Evolutionary conservation across 345 rosid species (phyloP).

Genomic region (Gossypium anomalum): DNA sequence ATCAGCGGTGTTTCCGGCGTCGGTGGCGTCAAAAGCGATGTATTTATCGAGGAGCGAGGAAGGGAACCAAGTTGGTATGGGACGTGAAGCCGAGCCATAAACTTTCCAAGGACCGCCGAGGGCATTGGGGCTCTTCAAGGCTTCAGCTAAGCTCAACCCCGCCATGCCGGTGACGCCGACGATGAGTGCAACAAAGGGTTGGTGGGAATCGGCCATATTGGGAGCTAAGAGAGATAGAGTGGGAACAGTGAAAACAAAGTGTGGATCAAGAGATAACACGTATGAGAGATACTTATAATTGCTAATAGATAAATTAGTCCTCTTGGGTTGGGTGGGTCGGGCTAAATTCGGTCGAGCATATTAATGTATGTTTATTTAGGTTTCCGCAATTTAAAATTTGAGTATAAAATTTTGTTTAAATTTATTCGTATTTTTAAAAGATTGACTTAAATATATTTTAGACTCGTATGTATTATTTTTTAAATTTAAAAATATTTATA

Average conservation of each 20-base stretch:
- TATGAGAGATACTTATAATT: too few relatives aligned
- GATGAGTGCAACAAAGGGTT: neutral
- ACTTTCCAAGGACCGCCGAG: slow-evolving; percentile 32
- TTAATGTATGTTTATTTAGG: too few relatives aligned
- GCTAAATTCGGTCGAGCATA: too few relatives aligned
- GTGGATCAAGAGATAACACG: too few relatives aligned
- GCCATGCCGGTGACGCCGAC: slow-evolving; percentile 45
- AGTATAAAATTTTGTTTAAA: too few relatives aligned
- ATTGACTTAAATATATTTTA: too few relatives aligned
- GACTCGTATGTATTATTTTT: too few relatives aligned
- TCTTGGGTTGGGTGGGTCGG: too few relatives aligned
- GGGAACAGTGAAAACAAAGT: neutral
- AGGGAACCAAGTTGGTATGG: slow-evolving; percentile 34
- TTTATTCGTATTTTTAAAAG: too few relatives aligned
- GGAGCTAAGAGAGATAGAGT: neutral
- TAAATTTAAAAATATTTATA: too few relatives aligned
- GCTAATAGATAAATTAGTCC: too few relatives aligned
- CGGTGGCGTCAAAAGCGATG: slow-evolving; percentile 25
- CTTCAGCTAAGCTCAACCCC: slow-evolving; percentile 34
- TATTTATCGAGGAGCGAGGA: slow-evolving; percentile 15
- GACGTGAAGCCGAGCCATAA: slow-evolving; percentile 27
- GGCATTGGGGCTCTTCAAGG: slow-evolving; percentile 25
- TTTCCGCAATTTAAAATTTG: too few relatives aligned
- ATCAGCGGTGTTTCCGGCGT: neutral
- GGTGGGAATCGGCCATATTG: neutral